Evolutionary conservation across 1,139 yeast genomes (phyloP).

Genomic region (Zygoascus sp.): DNA sequence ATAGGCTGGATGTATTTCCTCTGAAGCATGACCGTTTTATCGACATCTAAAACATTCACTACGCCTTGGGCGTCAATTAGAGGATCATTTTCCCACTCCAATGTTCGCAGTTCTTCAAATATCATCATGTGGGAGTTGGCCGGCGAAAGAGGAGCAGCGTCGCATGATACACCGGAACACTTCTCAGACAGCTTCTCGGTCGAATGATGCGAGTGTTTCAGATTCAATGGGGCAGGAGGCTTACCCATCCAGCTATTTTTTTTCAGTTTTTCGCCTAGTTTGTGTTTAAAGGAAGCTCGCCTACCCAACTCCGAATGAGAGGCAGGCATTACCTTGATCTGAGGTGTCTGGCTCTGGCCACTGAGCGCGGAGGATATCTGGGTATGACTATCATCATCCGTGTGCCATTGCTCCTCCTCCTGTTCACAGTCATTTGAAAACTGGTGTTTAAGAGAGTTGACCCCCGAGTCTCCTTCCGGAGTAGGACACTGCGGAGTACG

Average conservation of each 20-base stretch:
- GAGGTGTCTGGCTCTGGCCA: background rate
- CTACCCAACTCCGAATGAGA: background rate
- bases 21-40: slow-evolving; percentile 29
- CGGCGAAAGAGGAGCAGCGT: background rate
- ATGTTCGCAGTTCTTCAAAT: slow-evolving; percentile 28
- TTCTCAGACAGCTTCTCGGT: background rate
- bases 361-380: no score
- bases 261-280: background rate
- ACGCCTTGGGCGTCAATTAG: slow-evolving; percentile 33
- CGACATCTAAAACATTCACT: slow-evolving; percentile 29
- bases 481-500: slow-evolving; percentile 9
- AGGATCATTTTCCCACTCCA: slow-evolving; percentile 33
- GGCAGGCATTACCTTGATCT: background rate
- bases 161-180: background rate
- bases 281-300: slow-evolving; percentile 3
- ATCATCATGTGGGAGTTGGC: slow-evolving; percentile 13
- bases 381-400: background rate
- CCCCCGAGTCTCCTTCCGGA: background rate
- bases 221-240: background rate
- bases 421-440: background rate
- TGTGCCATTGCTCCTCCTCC: slow-evolving; percentile 4
- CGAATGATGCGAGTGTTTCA: background rate
- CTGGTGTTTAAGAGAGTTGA: background rate
- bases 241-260: background rate
- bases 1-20: slow-evolving; percentile 24